Base-by-base conservation (phyloP, 768 basidiomycete species). In the Phaffia australis region DNA sequence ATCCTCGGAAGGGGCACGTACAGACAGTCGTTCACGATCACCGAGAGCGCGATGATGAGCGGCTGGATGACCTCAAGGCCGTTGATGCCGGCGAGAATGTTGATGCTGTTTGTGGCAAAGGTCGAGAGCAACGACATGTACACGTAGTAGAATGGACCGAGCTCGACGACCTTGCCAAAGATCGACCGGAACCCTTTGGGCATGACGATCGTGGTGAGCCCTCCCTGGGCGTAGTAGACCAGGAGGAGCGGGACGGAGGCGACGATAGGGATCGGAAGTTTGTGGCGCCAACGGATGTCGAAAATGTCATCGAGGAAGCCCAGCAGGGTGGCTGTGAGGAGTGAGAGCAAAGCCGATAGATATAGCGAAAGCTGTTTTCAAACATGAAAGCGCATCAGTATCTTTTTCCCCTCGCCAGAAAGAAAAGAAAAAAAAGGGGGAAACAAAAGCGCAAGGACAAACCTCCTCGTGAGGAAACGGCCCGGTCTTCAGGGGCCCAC, bases 211-310 rank as follows among this genome's bases (percentile, higher is more conserved):
- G 89, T 84, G 0, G 95, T 99, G 71, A 92, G 85, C 11, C 95
- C 95, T 14, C 83, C 83, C 72, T 94, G 94, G 1, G 95, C 90
- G 75, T 88, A 94, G 77, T 98, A 99, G 11, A 97, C 94, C 79
- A 98, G 86, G 29, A 99, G 80, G 23, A 98, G 82, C 2, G 95
- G 95, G 19, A 99, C 88, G 25, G 89, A 88, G 0, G 91, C 94
- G 69, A 99, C 88, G 73, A 99, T 83, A 0, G 95, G 95, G 63
- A 99, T 93, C 0, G 95, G 95, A 16, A 99, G 78, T 76, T 99
- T 99, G 77, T 98, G 91, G 65, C 95, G 79, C 95, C 95, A 99
- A 21, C 95, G 85, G 71, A 99, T 97, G 75, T 99, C 95, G 71
- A 98, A 99, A 4, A 98, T 83, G 76, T 99, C 95, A 73, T 99